Evolutionary conservation across 2,329 filamentous ascomycete genomes (phyloP).

Genomic region (Colletotrichum gloeosporioides): DNA sequence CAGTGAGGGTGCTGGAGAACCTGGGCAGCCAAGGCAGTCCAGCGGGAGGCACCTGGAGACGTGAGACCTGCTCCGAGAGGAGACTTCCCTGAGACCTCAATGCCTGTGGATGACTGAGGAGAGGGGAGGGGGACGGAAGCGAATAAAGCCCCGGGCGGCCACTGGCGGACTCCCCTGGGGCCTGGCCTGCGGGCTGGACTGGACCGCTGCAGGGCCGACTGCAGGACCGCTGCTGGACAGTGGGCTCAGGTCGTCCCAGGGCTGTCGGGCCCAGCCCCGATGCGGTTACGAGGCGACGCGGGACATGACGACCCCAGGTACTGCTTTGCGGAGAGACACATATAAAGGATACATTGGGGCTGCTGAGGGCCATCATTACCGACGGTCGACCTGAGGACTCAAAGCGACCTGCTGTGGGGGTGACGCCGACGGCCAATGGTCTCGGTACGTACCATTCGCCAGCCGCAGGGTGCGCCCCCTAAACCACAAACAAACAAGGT

Average conservation of each 20-base stretch:
- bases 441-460: neutral
- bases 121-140: neutral
- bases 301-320: neutral
- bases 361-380: neutral
- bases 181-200: neutral
- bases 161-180: neutral
- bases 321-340: neutral
- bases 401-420: neutral
- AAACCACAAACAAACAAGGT: neutral
- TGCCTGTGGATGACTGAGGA: neutral
- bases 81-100: neutral
- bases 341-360: neutral
- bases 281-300: neutral
- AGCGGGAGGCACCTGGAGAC: neutral
- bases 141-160: neutral
- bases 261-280: neutral
- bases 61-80: neutral
- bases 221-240: neutral
- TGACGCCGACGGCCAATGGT: neutral
- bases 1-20: neutral
- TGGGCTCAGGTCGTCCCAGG: neutral
- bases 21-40: neutral
- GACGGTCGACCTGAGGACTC: neutral
- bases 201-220: neutral
- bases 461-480: neutral